Conservation (phyloP, 768 basidiomycete species). For the Epithele typhae region DNA sequence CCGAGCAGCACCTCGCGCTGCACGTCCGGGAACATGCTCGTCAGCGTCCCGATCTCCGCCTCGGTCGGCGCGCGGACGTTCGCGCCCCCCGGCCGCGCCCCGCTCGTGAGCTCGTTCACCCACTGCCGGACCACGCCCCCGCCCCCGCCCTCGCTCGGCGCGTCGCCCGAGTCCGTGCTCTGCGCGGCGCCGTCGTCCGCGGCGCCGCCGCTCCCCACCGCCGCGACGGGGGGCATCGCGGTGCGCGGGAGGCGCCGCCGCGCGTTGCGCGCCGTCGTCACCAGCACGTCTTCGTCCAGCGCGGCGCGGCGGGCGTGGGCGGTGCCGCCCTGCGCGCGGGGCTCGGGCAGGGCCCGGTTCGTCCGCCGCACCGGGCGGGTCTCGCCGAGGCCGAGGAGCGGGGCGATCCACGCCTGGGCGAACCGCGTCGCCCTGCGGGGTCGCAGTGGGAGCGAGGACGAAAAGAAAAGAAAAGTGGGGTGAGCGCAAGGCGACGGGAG, state of each 20-base stretch:
- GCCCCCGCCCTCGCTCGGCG: neutral
- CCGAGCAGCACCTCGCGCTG: conserved; percentile 68
- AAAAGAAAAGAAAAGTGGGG: neutral
- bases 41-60: conserved; percentile 68
- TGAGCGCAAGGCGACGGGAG: neutral
- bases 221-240: too few species aligned
- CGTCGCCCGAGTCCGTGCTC: too few species aligned
- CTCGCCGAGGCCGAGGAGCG: conserved; percentile 69
- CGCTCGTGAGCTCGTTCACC: conserved; percentile 53
- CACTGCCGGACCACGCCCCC: conserved; percentile 61
- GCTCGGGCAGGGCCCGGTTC: conserved; percentile 72
- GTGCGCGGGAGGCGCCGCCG: conserved; percentile 1
- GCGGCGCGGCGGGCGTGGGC: conserved; percentile 17
- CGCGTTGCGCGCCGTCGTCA: conserved; percentile 53
- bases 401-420: conserved; percentile 52
- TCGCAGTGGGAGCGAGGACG: neutral
- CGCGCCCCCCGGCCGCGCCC: conserved; percentile 15
- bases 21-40: conserved; percentile 81
- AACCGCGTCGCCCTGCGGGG: conserved; percentile 39
- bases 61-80: conserved; percentile 65
- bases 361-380: conserved; percentile 59
- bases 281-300: conserved; percentile 49
- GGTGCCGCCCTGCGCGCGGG: conserved; percentile 12
- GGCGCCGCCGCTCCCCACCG: too few species aligned
- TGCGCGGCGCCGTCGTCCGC: neutral